Base-by-base conservation (phyloP, 176 grass and related monocot species). In the Zea luxurians region DNA sequence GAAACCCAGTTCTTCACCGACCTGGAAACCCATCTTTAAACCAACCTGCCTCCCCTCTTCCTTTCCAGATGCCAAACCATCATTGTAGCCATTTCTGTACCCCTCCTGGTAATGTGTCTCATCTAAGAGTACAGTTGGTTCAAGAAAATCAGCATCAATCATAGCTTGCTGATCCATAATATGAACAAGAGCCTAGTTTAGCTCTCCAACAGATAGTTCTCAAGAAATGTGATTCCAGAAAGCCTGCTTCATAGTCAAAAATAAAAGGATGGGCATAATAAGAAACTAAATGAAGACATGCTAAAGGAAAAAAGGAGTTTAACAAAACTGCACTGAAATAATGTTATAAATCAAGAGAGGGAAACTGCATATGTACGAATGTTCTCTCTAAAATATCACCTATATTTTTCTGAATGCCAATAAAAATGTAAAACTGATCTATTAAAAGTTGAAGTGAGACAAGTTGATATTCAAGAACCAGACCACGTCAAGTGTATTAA, bases 1-100 rank as follows among this genome's bases (percentile, higher is more conserved):
- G 80, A 97, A 97, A 48, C 93, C 91, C 75, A 97, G 52, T 75
- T 93, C 91, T 74, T 97, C 93, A 11, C 91, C 93, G 13, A 83
- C 71, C 40, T 88, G 88, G 45, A 93, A 97, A 17, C 88, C 86
- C 59, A 74, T 85, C 78, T 93, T 91, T 71, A 97, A 79, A 20
- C 93, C 93, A 27, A 91, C 84, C 40, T 89, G 83, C 73, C 83
- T 87, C 13, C 49, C 91, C 46, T 97, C 91, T 61, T 89, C 91
- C 79, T 91, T 89, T 66, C 91, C 91, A 61, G 84, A 78, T 18
- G 72, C 50, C 67, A 93, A 76, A 45, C 88, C 91, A 44, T 91
- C 94, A 47, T 79, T 70, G 65, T 93, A 93, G 21, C 93, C 90
- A 62, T 87, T 89, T 82, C 64, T 81, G 43, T 83, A 91, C 11